Conservation (phyloP, 139 green algal species). For the Chloropicon primus region DNA sequence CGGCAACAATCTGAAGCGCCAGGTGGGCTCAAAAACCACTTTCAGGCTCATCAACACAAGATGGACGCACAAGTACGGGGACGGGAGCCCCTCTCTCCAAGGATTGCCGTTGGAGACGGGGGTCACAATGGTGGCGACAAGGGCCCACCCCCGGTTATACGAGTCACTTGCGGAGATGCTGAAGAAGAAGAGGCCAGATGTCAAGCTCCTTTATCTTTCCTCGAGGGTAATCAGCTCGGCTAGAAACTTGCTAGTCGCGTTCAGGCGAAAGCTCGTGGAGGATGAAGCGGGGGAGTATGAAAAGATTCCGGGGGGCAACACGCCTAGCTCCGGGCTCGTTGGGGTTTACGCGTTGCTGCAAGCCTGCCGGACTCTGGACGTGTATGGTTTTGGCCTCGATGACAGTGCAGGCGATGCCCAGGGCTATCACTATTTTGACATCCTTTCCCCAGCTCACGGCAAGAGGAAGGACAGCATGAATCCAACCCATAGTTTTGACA, state of each 20-base stretch:
- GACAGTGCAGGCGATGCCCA: conserved; percentile 3
- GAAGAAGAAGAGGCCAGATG: conserved; percentile 7
- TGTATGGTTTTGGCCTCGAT: conserved; percentile 18
- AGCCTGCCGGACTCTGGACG: conserved; percentile 6
- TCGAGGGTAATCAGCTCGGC: conserved; percentile 6
- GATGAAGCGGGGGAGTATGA: neutral
- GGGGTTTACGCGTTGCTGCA: conserved; percentile 6
- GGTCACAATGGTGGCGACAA: conserved; percentile 14
- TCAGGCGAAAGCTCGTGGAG: conserved; percentile 1
- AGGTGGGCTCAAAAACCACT: conserved; percentile 11
- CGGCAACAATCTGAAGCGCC: neutral
- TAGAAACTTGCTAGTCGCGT: conserved; percentile 2
- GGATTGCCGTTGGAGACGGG: conserved; percentile 7
- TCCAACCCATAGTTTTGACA: conserved; percentile 16
- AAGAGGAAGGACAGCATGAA: conserved; percentile 21
- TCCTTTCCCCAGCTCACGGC: conserved; percentile 3
- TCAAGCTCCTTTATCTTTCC: conserved; percentile 11
- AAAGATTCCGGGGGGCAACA: conserved; percentile 6
- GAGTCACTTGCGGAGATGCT: conserved; percentile 9
- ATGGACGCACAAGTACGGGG: conserved; percentile 15
- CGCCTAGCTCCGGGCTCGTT: conserved; percentile 5
- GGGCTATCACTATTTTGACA: conserved; percentile 17
- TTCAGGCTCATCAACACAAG: conserved; percentile 20
- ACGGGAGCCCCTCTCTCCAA: neutral
- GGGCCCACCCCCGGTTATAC: conserved; percentile 3